Percentiles rank a stretch among this genome's conserved stretches.
phyloP scores from a whole-genome alignment of 176 grass and related monocot genomes.

The Rhynchospora pubera region DNA sequence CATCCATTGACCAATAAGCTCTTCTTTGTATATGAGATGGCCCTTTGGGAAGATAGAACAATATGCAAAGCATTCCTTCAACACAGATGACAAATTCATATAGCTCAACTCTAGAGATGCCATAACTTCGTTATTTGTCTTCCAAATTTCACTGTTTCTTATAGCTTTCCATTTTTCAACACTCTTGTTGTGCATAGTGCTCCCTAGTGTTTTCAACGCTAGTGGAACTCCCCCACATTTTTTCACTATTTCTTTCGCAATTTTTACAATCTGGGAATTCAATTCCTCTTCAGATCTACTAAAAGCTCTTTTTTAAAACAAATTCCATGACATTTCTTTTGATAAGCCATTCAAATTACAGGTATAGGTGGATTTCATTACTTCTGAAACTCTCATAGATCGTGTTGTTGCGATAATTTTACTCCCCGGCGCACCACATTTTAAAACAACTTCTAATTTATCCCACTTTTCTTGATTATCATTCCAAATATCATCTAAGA shows the following conservation, averaged over 20 bases:
- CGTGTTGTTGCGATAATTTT: constrained; percentile 27
- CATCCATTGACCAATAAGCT: constrained; percentile 29
- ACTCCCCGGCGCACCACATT: background rate
- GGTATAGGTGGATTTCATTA: background rate
- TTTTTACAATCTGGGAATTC: background rate
- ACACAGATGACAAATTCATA: background rate
- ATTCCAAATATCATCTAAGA: constrained; percentile 31
- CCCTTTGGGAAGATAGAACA: constrained; percentile 28
- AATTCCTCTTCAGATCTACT: background rate
- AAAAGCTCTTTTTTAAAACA: constrained; percentile 7
- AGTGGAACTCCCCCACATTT: constrained; percentile 32
- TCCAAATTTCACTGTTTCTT: background rate
- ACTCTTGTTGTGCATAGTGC: background rate
- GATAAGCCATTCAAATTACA: background rate
- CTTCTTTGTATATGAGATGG: constrained; percentile 1
- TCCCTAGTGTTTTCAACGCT: constrained; percentile 13
- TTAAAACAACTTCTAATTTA: background rate
- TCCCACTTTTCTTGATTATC: background rate
- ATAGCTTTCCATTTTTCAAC: background rate
- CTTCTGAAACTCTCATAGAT: background rate
- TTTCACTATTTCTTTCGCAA: constrained; percentile 13
- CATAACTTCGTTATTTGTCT: background rate
- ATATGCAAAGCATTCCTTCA: constrained; percentile 19
- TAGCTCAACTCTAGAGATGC: constrained; percentile 24
- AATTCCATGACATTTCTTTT: background rate